Evolutionary conservation across 257 asterid genomes (phyloP).

Genomic region (Solanum gracilifrons): DNA sequence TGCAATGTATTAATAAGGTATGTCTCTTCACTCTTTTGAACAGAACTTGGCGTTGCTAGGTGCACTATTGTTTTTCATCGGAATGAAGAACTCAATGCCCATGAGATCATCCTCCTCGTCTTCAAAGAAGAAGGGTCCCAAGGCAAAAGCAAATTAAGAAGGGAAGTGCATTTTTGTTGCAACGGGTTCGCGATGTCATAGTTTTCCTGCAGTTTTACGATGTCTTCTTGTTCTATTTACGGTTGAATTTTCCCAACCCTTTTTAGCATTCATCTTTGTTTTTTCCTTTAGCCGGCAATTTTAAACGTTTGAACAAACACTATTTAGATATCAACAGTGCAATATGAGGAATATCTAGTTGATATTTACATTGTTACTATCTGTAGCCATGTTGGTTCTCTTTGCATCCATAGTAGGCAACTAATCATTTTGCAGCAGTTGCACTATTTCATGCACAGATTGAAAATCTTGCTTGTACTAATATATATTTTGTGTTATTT

Average conservation of each 20-base stretch:
- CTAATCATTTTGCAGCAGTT: not conserved
- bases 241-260: not conserved
- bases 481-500: not conserved
- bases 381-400: not conserved
- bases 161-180: conserved; percentile 8
- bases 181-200: not conserved
- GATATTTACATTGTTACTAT: not conserved
- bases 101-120: conserved; percentile 31
- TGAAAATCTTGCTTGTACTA: not conserved
- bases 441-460: not conserved
- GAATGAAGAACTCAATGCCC: conserved; percentile 84
- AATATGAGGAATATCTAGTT: not conserved
- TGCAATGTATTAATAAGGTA: not conserved
- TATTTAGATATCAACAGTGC: not conserved
- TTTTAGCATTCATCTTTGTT: not conserved
- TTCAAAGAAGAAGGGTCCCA: conserved; percentile 55
- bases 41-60: conserved; percentile 81
- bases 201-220: not conserved
- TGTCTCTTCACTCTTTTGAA: not conserved
- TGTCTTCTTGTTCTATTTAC: not conserved
- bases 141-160: conserved; percentile 60
- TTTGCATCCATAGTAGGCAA: not conserved
- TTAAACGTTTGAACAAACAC: not conserved
- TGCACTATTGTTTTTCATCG: conserved; percentile 71
- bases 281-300: not conserved